Evolutionary conservation across 305 asterid genomes (phyloP), one percentile per base, ranked within the genome.

Genomic region (Nicotiana rustica): DNA sequence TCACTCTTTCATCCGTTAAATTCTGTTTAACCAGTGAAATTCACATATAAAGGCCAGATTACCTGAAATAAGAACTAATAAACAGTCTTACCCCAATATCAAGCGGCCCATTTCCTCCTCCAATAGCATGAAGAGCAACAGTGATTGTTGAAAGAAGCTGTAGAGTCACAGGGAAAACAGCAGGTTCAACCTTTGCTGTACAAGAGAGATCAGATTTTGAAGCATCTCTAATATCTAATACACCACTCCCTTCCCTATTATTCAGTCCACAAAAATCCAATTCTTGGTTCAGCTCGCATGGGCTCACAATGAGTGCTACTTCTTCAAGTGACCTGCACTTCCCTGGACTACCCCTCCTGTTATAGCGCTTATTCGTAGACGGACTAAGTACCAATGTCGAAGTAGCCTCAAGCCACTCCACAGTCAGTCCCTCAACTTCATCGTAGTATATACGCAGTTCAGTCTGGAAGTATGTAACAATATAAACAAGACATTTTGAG

Each of bases 371-470:
- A 52, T 83, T 86, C 18, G 83, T 12, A 81, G 89, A 87, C 69
- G 81, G 88, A 65, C 90, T 89, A 65, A 96, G 92, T 79, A 96
- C 85, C 86, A 96, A 57, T 4, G 99, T 89, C 52, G 95, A 90
- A 49, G 99, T 94, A 79, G 89, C 82, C 18, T 91, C 98, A 14
- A 96, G 97, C 99, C 99, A 96, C 85, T 92, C 98, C 33, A 73
- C 97, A 13, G 83, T 83, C 68, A 96, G 85, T 75, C 97, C 96
- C 66, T 94, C 96, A 49, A 91, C 93, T 87, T 96, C 99, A 67
- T 93, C 97, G 77, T 96, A 96, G 87, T 90, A 86, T 85, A 96
- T 90, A 0, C 95, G 97, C 17, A 91, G 92, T 82, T 95, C 96
- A 76, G 85, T 85, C 93, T 90, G 69, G 25, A n/a, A 77, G 41